Conservation (phyloP, 2,329 filamentous ascomycete species). For the Hypomyces rosellus region DNA sequence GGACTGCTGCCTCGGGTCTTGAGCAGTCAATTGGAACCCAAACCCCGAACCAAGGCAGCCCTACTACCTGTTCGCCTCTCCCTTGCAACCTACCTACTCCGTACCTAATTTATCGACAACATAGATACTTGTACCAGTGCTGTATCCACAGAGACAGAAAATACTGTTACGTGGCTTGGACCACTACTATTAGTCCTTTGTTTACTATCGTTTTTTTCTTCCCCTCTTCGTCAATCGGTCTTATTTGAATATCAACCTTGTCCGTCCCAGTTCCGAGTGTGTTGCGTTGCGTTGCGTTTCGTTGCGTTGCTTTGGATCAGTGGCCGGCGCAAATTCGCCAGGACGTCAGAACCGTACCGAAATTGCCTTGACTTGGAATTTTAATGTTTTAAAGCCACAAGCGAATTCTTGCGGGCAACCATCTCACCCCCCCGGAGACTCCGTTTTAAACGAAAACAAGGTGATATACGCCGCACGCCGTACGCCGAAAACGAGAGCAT, state of each 20-base stretch:
- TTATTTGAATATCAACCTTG: not conserved
- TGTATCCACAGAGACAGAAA: not conserved
- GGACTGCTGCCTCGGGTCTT: constrained; percentile 7
- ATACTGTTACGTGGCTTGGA: too few species aligned
- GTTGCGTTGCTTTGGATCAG: not conserved
- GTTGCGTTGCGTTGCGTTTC: not conserved
- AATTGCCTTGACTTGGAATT: not conserved
- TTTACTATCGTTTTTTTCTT: too few species aligned
- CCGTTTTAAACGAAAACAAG: too few species aligned
- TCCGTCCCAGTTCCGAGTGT: not conserved
- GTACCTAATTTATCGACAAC: not conserved
- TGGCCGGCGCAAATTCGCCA: too few species aligned
- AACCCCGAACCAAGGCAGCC: constrained; percentile 5
- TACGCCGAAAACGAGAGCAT: not conserved
- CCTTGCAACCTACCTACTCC: not conserved
- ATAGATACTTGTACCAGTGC: not conserved
- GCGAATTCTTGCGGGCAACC: too few species aligned
- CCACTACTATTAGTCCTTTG: too few species aligned
- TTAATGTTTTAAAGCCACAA: not conserved
- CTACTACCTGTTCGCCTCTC: constrained; percentile 5
- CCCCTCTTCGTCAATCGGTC: not conserved
- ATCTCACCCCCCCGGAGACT: too few species aligned
- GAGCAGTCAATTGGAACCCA: not conserved
- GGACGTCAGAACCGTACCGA: not conserved
- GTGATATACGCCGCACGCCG: too few species aligned